Evolutionary conservation across 805 yeast species (phyloP).

Genomic region (Hanseniaspora hatyaiensis): DNA sequence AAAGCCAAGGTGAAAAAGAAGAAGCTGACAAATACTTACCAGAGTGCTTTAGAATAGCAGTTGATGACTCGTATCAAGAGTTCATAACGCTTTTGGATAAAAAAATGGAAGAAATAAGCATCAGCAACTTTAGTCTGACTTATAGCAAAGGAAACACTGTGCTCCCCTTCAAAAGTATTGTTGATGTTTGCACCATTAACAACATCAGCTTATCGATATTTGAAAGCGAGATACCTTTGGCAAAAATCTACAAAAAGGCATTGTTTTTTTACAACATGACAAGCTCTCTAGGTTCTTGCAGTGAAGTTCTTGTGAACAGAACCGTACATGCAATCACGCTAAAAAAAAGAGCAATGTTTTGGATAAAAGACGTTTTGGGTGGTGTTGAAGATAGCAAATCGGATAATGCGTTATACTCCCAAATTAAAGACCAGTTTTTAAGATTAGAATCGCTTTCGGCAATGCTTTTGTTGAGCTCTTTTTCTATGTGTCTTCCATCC

Average conservation of each 20-base stretch:
- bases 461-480: slow-evolving; percentile 51
- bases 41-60: slow-evolving; percentile 9
- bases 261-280: slow-evolving; percentile 63
- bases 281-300: slow-evolving; percentile 71
- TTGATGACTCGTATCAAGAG: background rate
- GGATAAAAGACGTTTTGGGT: slow-evolving; percentile 32
- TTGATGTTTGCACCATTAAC: slow-evolving; percentile 31
- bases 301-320: slow-evolving; percentile 56
- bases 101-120: background rate
- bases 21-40: background rate
- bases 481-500: slow-evolving; percentile 78
- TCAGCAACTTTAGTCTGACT: slow-evolving; percentile 15
- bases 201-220: slow-evolving; percentile 25
- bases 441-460: slow-evolving; percentile 64
- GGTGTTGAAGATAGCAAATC: background rate
- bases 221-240: slow-evolving; percentile 34
- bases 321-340: slow-evolving; percentile 58
- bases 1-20: background rate
- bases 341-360: slow-evolving; percentile 50
- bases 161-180: slow-evolving; percentile 20
- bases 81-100: slow-evolving; percentile 14
- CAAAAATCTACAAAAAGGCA: slow-evolving; percentile 39
- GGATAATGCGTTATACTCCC: slow-evolving; percentile 21
- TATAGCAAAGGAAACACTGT: slow-evolving; percentile 18
- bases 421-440: slow-evolving; percentile 32